Evolutionary conservation across 2,329 filamentous ascomycete species (phyloP).

Genomic region (Sporothrix pseudoabietina): DNA sequence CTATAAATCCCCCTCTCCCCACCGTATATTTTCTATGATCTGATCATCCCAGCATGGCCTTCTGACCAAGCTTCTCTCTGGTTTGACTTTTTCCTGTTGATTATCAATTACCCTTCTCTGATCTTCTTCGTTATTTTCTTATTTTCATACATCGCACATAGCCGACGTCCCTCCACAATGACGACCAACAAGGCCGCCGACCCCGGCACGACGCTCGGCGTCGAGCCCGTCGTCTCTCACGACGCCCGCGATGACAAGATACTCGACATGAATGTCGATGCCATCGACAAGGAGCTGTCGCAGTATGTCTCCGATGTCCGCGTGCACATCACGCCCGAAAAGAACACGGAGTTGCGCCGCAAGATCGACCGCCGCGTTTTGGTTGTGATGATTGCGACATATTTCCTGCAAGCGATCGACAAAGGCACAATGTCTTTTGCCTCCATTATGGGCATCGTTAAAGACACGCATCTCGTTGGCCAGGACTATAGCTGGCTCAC

Average conservation of each 20-base stretch:
- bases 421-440: constrained; percentile 68
- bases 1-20: constrained; percentile 10
- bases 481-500: constrained; percentile 69
- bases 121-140: background rate
- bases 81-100: background rate
- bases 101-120: background rate
- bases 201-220: constrained; percentile 7
- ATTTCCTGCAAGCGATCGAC: constrained; percentile 71
- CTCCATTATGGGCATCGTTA: constrained; percentile 62
- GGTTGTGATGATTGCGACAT: constrained; percentile 70
- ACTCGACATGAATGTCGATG: constrained; percentile 11
- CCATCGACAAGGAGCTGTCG: constrained; percentile 65
- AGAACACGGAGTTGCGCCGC: constrained; percentile 62
- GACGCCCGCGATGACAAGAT: background rate
- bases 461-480: constrained; percentile 53
- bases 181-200: background rate
- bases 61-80: background rate
- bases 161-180: constrained; percentile 5
- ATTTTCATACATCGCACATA: background rate
- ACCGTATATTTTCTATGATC: background rate
- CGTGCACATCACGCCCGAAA: constrained; percentile 60
- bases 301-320: constrained; percentile 63
- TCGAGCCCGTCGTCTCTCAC: constrained; percentile 11
- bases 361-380: constrained; percentile 70
- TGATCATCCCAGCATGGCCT: background rate